These are phyloP conservation scores for Hypomyces rosellus DNA, from an alignment of 2,329 filamentous ascomycete genomes.

Conservation along the genomic window DNA sequence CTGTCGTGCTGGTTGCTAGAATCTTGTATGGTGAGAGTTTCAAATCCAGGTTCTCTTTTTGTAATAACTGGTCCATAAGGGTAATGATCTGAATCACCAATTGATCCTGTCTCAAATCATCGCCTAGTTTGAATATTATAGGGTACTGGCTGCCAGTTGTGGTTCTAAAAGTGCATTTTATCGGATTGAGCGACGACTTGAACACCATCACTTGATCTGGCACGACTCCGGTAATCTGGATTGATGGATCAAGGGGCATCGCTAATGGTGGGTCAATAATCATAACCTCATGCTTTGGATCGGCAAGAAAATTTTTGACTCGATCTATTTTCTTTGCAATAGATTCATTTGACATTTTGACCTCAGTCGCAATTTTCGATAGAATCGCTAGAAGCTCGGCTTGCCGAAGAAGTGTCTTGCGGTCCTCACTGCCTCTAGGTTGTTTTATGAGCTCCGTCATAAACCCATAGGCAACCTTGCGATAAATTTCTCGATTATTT, in stretches of 20 bases:
- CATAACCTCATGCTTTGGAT: slow-evolving; percentile 84
- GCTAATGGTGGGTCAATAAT: slow-evolving; percentile 80
- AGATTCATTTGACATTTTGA: slow-evolving; percentile 72
- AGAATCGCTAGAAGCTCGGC: slow-evolving; percentile 84
- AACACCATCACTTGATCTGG: slow-evolving; percentile 87
- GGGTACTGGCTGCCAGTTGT: slow-evolving; percentile 71
- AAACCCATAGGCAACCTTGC: slow-evolving; percentile 91
- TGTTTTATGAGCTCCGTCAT: slow-evolving; percentile 77
- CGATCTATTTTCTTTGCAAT: slow-evolving; percentile 75
- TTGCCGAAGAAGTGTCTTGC: slow-evolving; percentile 75
- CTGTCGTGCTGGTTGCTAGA: slow-evolving; percentile 81
- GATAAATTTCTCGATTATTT: slow-evolving; percentile 78
- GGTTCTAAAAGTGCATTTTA: slow-evolving; percentile 87
- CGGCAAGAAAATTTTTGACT: slow-evolving; percentile 75
- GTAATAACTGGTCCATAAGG: slow-evolving; percentile 90
- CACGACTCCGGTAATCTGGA: slow-evolving; percentile 71
- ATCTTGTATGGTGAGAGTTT: slow-evolving; percentile 96
- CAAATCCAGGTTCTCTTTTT: slow-evolving; percentile 92
- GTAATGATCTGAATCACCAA: slow-evolving; percentile 96
- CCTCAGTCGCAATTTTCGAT: slow-evolving; percentile 81
- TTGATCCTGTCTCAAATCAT: slow-evolving; percentile 94
- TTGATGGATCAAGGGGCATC: slow-evolving; percentile 77
- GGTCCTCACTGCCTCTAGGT: slow-evolving; percentile 62
- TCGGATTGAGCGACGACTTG: slow-evolving; percentile 88
- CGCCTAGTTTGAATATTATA: slow-evolving; percentile 94